Conservation (phyloP, 2,329 filamentous ascomycete species). For the Colletotrichum higginsianum region DNA sequence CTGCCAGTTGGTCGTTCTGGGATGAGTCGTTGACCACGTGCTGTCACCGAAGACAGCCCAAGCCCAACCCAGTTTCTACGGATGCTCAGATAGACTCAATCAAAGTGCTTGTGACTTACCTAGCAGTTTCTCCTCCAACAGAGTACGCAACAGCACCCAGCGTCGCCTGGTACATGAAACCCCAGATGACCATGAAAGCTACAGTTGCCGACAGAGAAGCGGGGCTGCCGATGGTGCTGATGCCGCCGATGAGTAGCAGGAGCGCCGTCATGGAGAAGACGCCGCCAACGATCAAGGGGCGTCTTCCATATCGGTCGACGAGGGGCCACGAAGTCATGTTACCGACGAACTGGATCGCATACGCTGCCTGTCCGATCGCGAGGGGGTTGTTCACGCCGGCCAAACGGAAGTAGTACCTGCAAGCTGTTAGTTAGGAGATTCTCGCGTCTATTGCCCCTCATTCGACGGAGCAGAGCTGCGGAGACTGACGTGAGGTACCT, state of each 20-base stretch:
- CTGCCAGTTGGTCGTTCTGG: slow-evolving; percentile 4
- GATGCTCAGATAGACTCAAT: not conserved
- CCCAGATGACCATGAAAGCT: slow-evolving; percentile 50
- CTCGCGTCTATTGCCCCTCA: not conserved
- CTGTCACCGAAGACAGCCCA: not conserved
- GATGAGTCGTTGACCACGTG: not conserved
- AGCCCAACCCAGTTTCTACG: not conserved
- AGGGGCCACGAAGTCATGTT: slow-evolving; percentile 51
- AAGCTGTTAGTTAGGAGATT: not conserved
- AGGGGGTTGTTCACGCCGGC: slow-evolving; percentile 49
- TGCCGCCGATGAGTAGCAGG: slow-evolving; percentile 50
- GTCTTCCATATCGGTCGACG: slow-evolving; percentile 50
- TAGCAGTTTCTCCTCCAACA: slow-evolving; percentile 50
- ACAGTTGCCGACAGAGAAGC: slow-evolving; percentile 46
- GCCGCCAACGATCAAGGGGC: slow-evolving; percentile 49
- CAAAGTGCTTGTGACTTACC: slow-evolving; percentile 21
- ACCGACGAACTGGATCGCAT: slow-evolving; percentile 49
- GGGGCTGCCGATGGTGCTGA: slow-evolving; percentile 48
- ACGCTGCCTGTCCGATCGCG: slow-evolving; percentile 48
- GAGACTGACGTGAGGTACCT: slow-evolving; percentile 53
- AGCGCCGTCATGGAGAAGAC: slow-evolving; percentile 48
- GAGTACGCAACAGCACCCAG: slow-evolving; percentile 50
- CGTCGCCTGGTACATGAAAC: slow-evolving; percentile 49
- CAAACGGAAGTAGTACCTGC: slow-evolving; percentile 48
- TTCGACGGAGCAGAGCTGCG: not conserved